Evolutionary conservation across 2,329 filamentous ascomycete genomes (phyloP), one percentile per base, ranked within the genome.

Genomic region (Pseudopyrenochaeta lycopersici): DNA sequence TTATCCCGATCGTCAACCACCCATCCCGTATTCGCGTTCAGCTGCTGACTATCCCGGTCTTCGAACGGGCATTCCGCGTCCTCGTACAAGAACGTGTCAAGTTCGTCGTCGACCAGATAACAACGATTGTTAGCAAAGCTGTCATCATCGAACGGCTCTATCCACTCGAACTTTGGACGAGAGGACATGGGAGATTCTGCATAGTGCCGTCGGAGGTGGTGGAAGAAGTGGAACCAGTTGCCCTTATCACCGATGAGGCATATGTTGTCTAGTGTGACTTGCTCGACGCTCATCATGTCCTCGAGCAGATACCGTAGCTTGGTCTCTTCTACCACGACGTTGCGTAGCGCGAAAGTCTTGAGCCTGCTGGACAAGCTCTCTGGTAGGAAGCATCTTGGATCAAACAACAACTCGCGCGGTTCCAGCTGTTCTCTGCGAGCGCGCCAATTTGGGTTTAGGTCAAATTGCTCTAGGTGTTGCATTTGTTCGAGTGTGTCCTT

Each of bases 381-480:
- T 7, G 58, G 55, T 14, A 61, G 38, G 14, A 54, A 29, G 10
- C 20, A 10, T 3, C 2, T 47, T 18, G 23, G 32, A 23, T 6
- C 12, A 20, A 29, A 41, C 21, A 10, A 23, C 17, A 11, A 14
- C n/a, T n/a, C 15, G 12, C 14, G 15, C 7, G 27, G 14, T 7
- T 7, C 17, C 9, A 12, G 29, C 2, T 23, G n/a, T 4, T 18
- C 14, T 3, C 12, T 15, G 21, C 45, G 41, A n/a, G 39, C 33
- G 21, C 15, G 18, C 18, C 15, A 50, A 29, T 57, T 46, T 9
- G 52, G 33, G 20, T 44, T 47, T 4, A 63, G 35, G 38, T 63
- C 60, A 17, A 63, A 46, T 20, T 61, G 55, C 11, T 63, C 42
- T 15, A 63, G 48, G 14, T 55, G 20, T 2, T 18, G 48, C n/a